Base-by-base conservation (phyloP, 192 early-diverging fungal species). In the Coemansia sp. region DNA sequence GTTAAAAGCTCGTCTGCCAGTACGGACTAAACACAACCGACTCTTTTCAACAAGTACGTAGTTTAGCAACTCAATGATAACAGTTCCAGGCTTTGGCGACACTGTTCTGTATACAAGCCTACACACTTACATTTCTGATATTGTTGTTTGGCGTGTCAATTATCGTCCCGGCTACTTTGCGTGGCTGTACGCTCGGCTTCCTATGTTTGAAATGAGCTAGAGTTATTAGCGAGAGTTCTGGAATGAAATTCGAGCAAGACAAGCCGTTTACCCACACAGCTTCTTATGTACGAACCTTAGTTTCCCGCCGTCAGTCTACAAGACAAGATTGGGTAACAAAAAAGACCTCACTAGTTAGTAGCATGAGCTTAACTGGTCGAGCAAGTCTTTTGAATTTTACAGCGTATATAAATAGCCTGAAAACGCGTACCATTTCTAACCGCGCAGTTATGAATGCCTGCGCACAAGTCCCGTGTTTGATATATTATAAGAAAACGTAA, bases 301-400 rank as follows among this genome's bases (percentile, higher is more conserved):
- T 50, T 63, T 50, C 29, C 62, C 60, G 55, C 41, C 58, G 52
- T 65, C 50, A 39, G 33, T 57, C 70, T 72, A 72, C 62, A 65
- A 41, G 33, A 38, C 36, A 50, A 57, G 41, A 62, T 18, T 24
- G 18, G 47, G 29, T n/a, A 52, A 38, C 20, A 57, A 68, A 22
- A 18, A 39, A 47, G 12, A 44, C 18, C 24, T 1, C 53, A 0
- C 16, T 36, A 60, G 57, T 34, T 34, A 9, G 33, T 12, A 12
- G 52, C 20, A 10, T 12, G 52, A 9, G 20, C 52, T 12, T 9
- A 53, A 53, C 20, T 5, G n/a, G 22, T 13, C n/a, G 49, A 20
- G 20, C 8, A 2, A 20, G 49, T 9, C 49, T 22, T 50, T 50
- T 33, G 15, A 52, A 49, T 63, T 67, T 62, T 61, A 66, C 2